Conservation (phyloP, 768 basidiomycete species). For the Tubosaeta brunneosetosa region DNA sequence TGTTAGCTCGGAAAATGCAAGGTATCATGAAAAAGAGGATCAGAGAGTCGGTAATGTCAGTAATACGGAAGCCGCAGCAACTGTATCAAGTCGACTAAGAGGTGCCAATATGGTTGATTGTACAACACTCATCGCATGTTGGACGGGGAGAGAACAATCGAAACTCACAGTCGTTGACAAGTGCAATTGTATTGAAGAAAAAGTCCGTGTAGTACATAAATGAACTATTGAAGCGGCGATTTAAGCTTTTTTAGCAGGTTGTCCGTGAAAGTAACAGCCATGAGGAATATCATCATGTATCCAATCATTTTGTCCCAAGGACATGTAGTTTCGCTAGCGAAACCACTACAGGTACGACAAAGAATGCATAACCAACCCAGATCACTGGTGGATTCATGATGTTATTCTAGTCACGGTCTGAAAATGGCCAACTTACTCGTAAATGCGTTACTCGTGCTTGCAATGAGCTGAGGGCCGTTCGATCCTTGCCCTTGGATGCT, state of each 20-base stretch:
- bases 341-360: constrained; percentile 62
- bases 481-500: constrained; percentile 50
- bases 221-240: constrained; percentile 19
- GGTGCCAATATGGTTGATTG: constrained; percentile 74
- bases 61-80: constrained; percentile 42
- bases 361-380: constrained; percentile 76
- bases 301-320: constrained; percentile 38
- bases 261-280: not conserved
- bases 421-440: constrained; percentile 49
- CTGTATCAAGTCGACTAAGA: constrained; percentile 80
- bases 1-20: constrained; percentile 15
- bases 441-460: constrained; percentile 65
- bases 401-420: not conserved
- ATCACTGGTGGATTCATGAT: constrained; percentile 47
- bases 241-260: not conserved
- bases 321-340: constrained; percentile 67
- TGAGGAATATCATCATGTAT: not conserved
- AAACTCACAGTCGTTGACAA: constrained; percentile 14
- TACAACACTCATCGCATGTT: constrained; percentile 77
- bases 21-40: constrained; percentile 18
- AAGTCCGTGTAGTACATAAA: not conserved
- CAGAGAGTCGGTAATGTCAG: constrained; percentile 75
- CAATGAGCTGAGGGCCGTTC: constrained; percentile 56
- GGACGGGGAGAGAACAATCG: constrained; percentile 3
- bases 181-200: not conserved